Evolutionary conservation across 805 yeast genomes (phyloP), one percentile per base, ranked within the genome.

Genomic region (Sugiyamaella lignohabitans): DNA sequence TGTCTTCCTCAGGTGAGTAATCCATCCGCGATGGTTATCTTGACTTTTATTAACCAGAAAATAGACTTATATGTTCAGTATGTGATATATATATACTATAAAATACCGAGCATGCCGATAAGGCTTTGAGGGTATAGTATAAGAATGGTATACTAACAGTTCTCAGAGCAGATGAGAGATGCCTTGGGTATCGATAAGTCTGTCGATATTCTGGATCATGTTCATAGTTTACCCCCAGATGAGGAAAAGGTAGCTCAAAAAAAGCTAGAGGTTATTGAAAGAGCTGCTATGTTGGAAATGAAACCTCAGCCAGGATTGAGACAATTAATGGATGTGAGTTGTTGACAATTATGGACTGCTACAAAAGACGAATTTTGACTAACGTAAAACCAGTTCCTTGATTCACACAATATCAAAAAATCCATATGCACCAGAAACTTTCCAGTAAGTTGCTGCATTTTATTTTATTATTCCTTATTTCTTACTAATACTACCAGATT

Each of bases 351-450:
- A 16, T 18, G 18, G n/a, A n/a, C 20, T 24, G n/a, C 1, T 30
- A 6, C 11, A 14, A 27, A 14, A 27, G 32, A 27, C 8, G 32
- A 35, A 35, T 18, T n/a, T n/a, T n/a, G n/a, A 17, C 38, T 35
- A 35, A 35, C 38, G 11, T 35, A 35, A 43, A 4, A n/a, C n/a
- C 43, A 59, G 55, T 65, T 47, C 41, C 53, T 70, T 11, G 54
- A 58, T 8, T 38, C 45, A 1, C 48, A 58, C 14, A 45, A 59
- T 0, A 56, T 80, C 11, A 69, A 69, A 35, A 75, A 73, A 54
- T 73, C 82, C 2, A 80, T 82, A 11, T 78, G 84, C 56, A 82
- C 88, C 0, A 71, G 87, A 55, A 82, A 82, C 59, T 68, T 68
- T 48, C 67, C 67, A 2, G 62, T 60, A 39, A 39, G 54, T 34